These are phyloP conservation scores for Glomus cerebriforme DNA, from an alignment of 192 early-diverging fungal genomes.

Conservation along the genomic window DNA sequence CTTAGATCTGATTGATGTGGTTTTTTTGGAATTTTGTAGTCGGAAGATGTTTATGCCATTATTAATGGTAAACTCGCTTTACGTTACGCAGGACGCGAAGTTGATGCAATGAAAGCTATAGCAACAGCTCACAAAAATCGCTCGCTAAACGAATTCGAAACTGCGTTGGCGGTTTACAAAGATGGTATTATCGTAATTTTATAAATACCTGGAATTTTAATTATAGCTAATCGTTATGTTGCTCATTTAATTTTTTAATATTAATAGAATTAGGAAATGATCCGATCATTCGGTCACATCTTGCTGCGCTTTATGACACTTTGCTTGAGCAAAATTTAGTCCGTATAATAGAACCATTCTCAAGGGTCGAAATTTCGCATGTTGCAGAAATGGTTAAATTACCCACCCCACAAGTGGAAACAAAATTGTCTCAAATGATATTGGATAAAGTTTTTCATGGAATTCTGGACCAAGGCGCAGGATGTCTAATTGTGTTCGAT, in stretches of 20 bases:
- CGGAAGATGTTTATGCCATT: conserved; percentile 92
- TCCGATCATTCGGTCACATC: conserved; percentile 90
- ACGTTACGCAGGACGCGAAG: conserved; percentile 82
- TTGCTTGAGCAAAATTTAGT: conserved; percentile 96
- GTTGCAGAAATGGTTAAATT: conserved; percentile 93
- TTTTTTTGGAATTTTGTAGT: conserved; percentile 47
- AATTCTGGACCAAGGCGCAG: conserved; percentile 97
- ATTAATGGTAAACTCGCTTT: conserved; percentile 90
- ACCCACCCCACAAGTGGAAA: conserved; percentile 91
- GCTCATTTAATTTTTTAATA: conserved; percentile 7
- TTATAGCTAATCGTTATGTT: neutral
- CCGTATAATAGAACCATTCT: conserved; percentile 98
- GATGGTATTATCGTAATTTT: conserved; percentile 54
- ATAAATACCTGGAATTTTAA: neutral
- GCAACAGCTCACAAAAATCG: conserved; percentile 97
- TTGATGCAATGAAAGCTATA: conserved; percentile 93
- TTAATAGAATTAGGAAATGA: conserved; percentile 81
- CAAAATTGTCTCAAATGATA: conserved; percentile 99
- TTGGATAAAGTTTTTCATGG: conserved; percentile 95
- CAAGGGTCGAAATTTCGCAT: conserved; percentile 94
- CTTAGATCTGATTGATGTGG: neutral
- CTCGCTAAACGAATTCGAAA: conserved; percentile 95
- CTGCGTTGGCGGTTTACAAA: conserved; percentile 82
- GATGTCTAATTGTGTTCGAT: conserved; percentile 94
- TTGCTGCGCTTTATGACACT: conserved; percentile 93